Conservation (phyloP, 2,329 filamentous ascomycete genomes). For the Neopestalotiopsis sp. region DNA sequence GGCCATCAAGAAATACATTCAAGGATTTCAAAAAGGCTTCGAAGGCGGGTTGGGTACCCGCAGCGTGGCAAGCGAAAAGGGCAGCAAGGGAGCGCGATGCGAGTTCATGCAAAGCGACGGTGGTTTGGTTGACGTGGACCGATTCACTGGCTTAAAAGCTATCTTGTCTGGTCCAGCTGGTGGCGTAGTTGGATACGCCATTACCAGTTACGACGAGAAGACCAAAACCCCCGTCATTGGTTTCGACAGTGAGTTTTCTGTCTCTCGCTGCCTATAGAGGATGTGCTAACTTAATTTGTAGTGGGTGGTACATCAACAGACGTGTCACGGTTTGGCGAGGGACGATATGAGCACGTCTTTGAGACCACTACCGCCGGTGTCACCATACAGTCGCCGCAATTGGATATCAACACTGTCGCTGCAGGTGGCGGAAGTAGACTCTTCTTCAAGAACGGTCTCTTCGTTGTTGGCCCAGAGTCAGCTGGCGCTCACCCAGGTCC, state of each 20-base stretch:
- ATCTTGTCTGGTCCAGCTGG: constrained; percentile 92
- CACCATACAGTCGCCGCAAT: constrained; percentile 88
- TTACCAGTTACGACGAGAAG: constrained; percentile 85
- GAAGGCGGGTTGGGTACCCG: constrained; percentile 78
- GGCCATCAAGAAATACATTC: constrained; percentile 76
- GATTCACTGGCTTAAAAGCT: constrained; percentile 83
- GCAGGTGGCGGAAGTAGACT: constrained; percentile 85
- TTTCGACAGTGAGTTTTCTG: constrained; percentile 67
- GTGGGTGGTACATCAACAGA: constrained; percentile 87
- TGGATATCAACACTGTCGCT: constrained; percentile 95
- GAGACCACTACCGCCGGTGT: constrained; percentile 95
- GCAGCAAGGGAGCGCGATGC: constrained; percentile 76
- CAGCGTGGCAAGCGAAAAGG: constrained; percentile 71
- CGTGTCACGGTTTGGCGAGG: constrained; percentile 84
- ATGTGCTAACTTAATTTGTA: constrained; percentile 22
- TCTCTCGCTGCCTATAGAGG: not conserved
- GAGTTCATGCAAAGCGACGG: constrained; percentile 96
- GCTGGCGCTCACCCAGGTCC: constrained; percentile 89
- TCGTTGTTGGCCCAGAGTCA: constrained; percentile 88
- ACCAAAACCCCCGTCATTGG: constrained; percentile 89
- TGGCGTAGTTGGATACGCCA: constrained; percentile 89
- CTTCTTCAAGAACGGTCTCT: constrained; percentile 88
- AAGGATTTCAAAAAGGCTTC: constrained; percentile 81
- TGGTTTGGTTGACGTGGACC: constrained; percentile 73
- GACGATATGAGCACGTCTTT: constrained; percentile 90